Conservation (phyloP, 495 filamentous ascomycete species). For the Lophiotrema nucula region DNA sequence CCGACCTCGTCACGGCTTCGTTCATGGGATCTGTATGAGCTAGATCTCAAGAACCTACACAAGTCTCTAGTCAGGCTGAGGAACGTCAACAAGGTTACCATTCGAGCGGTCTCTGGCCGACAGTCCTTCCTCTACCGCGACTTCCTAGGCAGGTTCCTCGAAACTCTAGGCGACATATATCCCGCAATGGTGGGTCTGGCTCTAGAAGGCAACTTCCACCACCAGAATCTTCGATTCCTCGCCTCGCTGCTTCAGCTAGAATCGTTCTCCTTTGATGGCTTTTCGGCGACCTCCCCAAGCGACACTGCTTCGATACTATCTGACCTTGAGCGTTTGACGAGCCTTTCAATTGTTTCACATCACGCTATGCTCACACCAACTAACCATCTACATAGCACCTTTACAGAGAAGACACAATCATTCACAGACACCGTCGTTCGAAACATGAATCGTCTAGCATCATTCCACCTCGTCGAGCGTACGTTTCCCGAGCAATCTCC, state of each 20-base stretch:
- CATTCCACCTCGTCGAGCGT: slow-evolving; percentile 7
- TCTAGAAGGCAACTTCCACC: slow-evolving; percentile 20
- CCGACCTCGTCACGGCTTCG: slow-evolving; percentile 5
- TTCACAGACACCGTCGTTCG: slow-evolving; percentile 10
- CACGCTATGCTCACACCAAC: slow-evolving; percentile 5
- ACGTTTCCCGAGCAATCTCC: not conserved
- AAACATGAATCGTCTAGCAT: slow-evolving; percentile 4
- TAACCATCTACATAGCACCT: not conserved
- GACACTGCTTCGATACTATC: slow-evolving; percentile 19
- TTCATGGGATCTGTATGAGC: slow-evolving; percentile 23
- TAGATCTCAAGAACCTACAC: slow-evolving; percentile 6
- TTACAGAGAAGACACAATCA: slow-evolving; percentile 8
- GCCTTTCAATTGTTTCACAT: slow-evolving; percentile 6
- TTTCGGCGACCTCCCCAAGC: slow-evolving; percentile 3
- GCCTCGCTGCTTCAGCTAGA: not conserved
- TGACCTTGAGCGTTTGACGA: slow-evolving; percentile 2
- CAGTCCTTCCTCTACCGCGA: slow-evolving; percentile 23
- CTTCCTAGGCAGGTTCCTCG: slow-evolving; percentile 6
- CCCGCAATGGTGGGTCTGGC: slow-evolving; percentile 2
- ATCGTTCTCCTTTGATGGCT: slow-evolving; percentile 21
- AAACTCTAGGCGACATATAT: slow-evolving; percentile 6
- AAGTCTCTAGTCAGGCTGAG: slow-evolving; percentile 5
- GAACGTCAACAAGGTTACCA: slow-evolving; percentile 13
- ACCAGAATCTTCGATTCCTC: slow-evolving; percentile 18
- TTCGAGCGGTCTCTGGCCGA: slow-evolving; percentile 2